These are phyloP conservation scores for Alternaria tenuissima DNA, from an alignment of 2,329 filamentous ascomycete species.

Conservation along the genomic window DNA sequence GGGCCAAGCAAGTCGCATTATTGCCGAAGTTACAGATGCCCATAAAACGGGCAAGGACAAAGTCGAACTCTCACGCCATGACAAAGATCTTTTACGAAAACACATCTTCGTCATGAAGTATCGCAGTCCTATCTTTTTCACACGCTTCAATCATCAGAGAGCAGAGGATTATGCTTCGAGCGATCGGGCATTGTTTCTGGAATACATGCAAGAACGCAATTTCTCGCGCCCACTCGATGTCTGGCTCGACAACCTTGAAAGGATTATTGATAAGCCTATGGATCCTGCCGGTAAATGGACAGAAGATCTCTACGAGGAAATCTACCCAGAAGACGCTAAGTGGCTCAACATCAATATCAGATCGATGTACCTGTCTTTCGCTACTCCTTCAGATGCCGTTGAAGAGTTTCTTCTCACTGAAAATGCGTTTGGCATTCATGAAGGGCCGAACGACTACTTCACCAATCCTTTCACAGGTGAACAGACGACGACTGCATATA, in stretches of 20 bases:
- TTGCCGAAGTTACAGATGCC: conserved; percentile 24
- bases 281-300: conserved; percentile 32
- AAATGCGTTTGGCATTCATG: neutral
- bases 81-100: conserved; percentile 54
- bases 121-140: conserved; percentile 48
- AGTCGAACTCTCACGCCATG: conserved; percentile 42
- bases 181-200: conserved; percentile 31
- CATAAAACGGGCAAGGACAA: conserved; percentile 14
- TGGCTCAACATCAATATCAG: conserved; percentile 41
- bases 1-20: neutral
- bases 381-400: neutral
- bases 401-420: neutral
- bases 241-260: conserved; percentile 46
- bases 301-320: conserved; percentile 23
- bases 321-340: conserved; percentile 41
- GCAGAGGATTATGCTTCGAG: conserved; percentile 45
- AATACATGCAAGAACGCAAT: conserved; percentile 44
- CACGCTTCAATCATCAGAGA: conserved; percentile 48
- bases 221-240: conserved; percentile 43
- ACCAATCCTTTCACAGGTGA: neutral
- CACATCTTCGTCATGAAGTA: conserved; percentile 60
- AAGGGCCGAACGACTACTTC: neutral
- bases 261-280: conserved; percentile 30
- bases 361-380: conserved; percentile 30
- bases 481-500: neutral